Evolutionary conservation across 1,284 basidiomycete species (phyloP).

Genomic region (Neotropicomus parvogracilis): DNA sequence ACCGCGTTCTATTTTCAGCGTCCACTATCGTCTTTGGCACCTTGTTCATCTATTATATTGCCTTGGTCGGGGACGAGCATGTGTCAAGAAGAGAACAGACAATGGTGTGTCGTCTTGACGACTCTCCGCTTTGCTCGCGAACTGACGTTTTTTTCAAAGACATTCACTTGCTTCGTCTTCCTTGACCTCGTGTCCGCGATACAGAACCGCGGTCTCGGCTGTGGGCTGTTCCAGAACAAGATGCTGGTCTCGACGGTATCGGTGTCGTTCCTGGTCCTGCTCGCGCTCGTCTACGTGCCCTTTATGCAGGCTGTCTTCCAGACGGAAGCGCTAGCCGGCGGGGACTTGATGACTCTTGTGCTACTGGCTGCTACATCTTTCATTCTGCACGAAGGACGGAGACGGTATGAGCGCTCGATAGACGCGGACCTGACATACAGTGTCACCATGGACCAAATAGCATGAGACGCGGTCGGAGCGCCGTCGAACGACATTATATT

Average conservation of each 20-base stretch:
- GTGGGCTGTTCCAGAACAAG: conserved; percentile 74
- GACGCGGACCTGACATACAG: conserved; percentile 38
- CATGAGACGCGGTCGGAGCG: conserved; percentile 26
- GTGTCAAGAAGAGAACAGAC: conserved; percentile 88
- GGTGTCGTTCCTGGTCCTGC: conserved; percentile 78
- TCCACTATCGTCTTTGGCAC: conserved; percentile 88
- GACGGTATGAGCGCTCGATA: conserved; percentile 69
- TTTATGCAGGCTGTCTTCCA: conserved; percentile 92
- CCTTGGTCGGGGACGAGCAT: conserved; percentile 70
- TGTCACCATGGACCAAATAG: conserved; percentile 41
- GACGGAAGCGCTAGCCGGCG: conserved; percentile 71
- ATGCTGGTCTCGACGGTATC: conserved; percentile 89
- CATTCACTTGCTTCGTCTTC: conserved; percentile 96
- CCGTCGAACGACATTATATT: neutral
- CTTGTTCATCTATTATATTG: conserved; percentile 82
- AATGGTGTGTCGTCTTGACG: conserved; percentile 59
- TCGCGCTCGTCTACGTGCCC: conserved; percentile 86
- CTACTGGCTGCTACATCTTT: conserved; percentile 70
- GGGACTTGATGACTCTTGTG: conserved; percentile 74
- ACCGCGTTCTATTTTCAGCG: conserved; percentile 86
- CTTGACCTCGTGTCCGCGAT: conserved; percentile 93
- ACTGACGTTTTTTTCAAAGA: conserved; percentile 46
- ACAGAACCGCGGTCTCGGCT: conserved; percentile 89
- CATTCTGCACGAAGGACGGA: conserved; percentile 73
- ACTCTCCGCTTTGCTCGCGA: neutral